phyloP scores from a whole-genome alignment of 345 rosid species.

The Geranium brycei region DNA sequence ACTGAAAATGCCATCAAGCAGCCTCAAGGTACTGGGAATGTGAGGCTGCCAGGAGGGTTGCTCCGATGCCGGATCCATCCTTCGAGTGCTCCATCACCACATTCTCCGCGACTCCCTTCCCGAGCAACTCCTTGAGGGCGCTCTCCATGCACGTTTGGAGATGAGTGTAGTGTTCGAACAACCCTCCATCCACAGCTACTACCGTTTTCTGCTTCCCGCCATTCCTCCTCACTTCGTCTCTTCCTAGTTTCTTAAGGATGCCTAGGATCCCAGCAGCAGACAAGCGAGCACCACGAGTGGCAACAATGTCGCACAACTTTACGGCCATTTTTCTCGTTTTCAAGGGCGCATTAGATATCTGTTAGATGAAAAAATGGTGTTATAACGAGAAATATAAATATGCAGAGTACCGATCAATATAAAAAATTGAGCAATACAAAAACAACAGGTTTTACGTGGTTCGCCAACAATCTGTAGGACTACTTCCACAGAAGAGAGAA shows the following conservation, averaged over 20 bases:
- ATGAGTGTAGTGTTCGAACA: constrained; percentile 58
- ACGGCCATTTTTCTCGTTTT: constrained; percentile 47
- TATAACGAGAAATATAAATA: too few relatives aligned
- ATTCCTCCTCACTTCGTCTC: constrained; percentile 30
- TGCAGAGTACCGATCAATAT: too few relatives aligned
- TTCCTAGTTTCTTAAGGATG: constrained; percentile 60
- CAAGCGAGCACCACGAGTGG: constrained; percentile 58
- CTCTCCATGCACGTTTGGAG: constrained; percentile 40
- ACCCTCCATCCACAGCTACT: constrained; percentile 58
- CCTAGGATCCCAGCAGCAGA: constrained; percentile 64
- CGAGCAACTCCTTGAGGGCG: constrained; percentile 47
- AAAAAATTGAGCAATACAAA: too few relatives aligned
- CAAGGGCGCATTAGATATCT: constrained; percentile 51
- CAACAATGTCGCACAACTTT: constrained; percentile 45
- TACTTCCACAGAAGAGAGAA: too few relatives aligned
- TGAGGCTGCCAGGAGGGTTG: constrained; percentile 71
- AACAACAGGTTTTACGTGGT: too few relatives aligned
- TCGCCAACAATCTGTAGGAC: too few relatives aligned
- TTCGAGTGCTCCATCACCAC: constrained; percentile 37
- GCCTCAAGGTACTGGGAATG: constrained; percentile 43
- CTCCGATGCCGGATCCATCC: constrained; percentile 84
- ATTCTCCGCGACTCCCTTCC: constrained; percentile 33
- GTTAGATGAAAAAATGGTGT: constrained; percentile 1
- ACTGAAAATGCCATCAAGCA: too few relatives aligned
- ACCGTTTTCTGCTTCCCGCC: constrained; percentile 41